Evolutionary conservation across 495 filamentous ascomycete species (phyloP).

Genomic region (Penicillium angulare): DNA sequence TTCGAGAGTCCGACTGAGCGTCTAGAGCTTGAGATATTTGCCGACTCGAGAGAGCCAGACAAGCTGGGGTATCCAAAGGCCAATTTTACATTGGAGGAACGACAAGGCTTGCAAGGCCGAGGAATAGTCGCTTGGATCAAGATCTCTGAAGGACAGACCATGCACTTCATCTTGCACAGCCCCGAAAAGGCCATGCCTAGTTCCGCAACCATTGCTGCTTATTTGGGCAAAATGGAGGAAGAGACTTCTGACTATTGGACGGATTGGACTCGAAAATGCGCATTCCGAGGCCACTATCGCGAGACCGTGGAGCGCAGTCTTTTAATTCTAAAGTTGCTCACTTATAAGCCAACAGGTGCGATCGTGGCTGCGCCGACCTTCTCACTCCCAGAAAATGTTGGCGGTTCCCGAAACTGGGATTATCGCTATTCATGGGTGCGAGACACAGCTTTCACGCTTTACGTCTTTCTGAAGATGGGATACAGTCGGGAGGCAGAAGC

Average conservation of each 20-base stretch:
- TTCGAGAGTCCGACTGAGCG: slow-evolving; percentile 57
- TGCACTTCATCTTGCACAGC: slow-evolving; percentile 63
- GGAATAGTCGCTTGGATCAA: slow-evolving; percentile 58
- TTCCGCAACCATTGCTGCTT: slow-evolving; percentile 46
- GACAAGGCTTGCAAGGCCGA: slow-evolving; percentile 51
- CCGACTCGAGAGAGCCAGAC: slow-evolving; percentile 55
- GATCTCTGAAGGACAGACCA: slow-evolving; percentile 60
- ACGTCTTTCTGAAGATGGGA: slow-evolving; percentile 70
- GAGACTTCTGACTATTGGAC: slow-evolving; percentile 67
- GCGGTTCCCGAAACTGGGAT: slow-evolving; percentile 73
- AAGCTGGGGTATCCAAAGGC: slow-evolving; percentile 44
- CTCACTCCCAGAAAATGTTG: slow-evolving; percentile 70
- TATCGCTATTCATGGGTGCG: slow-evolving; percentile 75
- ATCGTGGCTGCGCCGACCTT: slow-evolving; percentile 59
- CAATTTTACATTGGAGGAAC: slow-evolving; percentile 50
- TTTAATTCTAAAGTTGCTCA: slow-evolving; percentile 70
- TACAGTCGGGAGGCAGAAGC: slow-evolving; percentile 72
- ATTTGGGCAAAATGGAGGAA: slow-evolving; percentile 59
- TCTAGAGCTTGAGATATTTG: slow-evolving; percentile 63
- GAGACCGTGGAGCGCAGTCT: slow-evolving; percentile 66
- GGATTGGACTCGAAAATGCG: slow-evolving; percentile 66
- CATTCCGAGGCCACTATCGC: slow-evolving; percentile 67
- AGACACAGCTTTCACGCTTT: slow-evolving; percentile 72
- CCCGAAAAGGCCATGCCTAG: slow-evolving; percentile 42
- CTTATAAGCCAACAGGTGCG: slow-evolving; percentile 60